Evolutionary conservation across 179 eudicot genomes (phyloP).

Genomic region (Spergularia azorica): DNA sequence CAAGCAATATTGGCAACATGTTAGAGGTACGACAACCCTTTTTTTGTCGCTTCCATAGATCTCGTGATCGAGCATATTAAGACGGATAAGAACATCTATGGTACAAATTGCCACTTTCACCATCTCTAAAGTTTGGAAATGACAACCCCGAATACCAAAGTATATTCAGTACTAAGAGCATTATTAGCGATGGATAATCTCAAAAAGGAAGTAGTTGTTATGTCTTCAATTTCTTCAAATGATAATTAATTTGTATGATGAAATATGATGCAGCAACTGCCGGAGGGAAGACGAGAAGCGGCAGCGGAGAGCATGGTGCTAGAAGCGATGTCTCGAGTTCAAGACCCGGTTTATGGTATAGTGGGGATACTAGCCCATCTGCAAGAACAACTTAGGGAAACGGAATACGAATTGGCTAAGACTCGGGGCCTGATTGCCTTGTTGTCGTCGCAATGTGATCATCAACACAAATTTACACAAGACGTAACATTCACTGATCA

Average conservation of each 20-base stretch:
- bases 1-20: slow-evolving; percentile 38
- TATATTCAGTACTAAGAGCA: too few species aligned
- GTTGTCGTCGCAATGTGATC: background rate
- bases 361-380: slow-evolving; percentile 17
- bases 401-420: slow-evolving; percentile 9
- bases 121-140: background rate
- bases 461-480: background rate
- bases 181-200: too few species aligned
- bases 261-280: slow-evolving; percentile 3
- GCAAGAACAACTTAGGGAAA: background rate
- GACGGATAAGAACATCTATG: background rate
- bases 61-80: background rate
- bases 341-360: slow-evolving; percentile 8
- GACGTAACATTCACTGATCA: too few species aligned
- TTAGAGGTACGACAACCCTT: slow-evolving; percentile 27
- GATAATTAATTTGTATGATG: too few species aligned
- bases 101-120: background rate
- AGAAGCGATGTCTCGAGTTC: slow-evolving; percentile 21
- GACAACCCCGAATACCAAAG: too few species aligned
- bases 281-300: background rate
- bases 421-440: slow-evolving; percentile 13
- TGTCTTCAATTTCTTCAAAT: too few species aligned
- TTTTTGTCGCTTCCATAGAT: too few species aligned
- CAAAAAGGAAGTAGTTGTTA: too few species aligned
- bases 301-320: background rate